These are phyloP conservation scores for Spatholobus suberectus DNA, from an alignment of 306 rosid genomes.

Conservation along the genomic window DNA sequence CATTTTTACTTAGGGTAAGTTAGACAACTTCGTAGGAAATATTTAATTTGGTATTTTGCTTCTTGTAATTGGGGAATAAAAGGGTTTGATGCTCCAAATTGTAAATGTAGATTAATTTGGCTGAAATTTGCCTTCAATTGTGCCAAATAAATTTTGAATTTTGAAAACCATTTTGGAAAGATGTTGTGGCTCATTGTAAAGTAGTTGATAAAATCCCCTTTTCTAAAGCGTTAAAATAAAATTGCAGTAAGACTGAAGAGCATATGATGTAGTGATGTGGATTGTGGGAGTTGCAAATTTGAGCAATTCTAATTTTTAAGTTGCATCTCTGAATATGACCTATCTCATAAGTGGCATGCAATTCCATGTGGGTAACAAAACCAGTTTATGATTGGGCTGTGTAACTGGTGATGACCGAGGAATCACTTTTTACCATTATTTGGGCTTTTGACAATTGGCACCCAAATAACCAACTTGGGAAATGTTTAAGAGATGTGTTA, in stretches of 20 bases:
- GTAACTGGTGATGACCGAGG: neutral
- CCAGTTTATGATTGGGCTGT: neutral
- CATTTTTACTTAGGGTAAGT: too few relatives aligned
- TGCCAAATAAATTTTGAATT: conserved; percentile 16
- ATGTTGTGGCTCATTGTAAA: conserved; percentile 14
- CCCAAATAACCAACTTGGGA: neutral
- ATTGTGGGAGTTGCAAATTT: neutral
- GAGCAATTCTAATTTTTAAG: neutral
- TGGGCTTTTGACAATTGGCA: neutral
- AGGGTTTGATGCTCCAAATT: conserved; percentile 45
- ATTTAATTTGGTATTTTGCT: conserved; percentile 40
- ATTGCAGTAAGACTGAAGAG: neutral
- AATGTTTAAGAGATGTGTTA: too few relatives aligned
- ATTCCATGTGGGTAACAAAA: neutral
- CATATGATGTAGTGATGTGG: neutral
- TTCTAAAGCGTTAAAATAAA: neutral
- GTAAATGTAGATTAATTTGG: conserved; percentile 51
- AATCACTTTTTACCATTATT: neutral
- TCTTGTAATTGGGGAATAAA: conserved; percentile 55
- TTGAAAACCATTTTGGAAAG: conserved; percentile 13
- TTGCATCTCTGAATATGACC: neutral
- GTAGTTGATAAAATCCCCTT: neutral
- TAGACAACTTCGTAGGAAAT: too few relatives aligned
- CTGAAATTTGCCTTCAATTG: conserved; percentile 47
- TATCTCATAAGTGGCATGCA: too few relatives aligned